A percentile compares a stretch with the other conserved stretches of the same genome.
These are phyloP conservation scores for Diaporthe caulivora DNA, from an alignment of 2,329 filamentous ascomycete species.

Conservation along the genomic window DNA sequence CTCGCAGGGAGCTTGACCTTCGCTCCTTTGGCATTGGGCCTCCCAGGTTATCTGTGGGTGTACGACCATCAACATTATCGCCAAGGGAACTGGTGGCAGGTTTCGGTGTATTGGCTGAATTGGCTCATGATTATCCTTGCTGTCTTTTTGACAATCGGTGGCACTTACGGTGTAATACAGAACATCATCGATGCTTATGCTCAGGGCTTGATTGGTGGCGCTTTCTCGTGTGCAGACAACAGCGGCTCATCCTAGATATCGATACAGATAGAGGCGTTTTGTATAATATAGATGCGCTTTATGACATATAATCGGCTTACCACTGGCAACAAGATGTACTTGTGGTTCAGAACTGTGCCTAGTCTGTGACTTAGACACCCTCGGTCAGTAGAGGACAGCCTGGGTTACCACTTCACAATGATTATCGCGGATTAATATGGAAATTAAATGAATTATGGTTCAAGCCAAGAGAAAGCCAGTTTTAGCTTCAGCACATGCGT, in stretches of 20 bases:
- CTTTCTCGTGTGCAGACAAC: conserved; percentile 39
- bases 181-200: conserved; percentile 37
- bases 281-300: background rate
- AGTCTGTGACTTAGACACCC: no score
- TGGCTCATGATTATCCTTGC: conserved; percentile 35
- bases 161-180: conserved; percentile 37
- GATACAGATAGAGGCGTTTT: background rate
- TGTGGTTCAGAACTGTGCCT: no score
- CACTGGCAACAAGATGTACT: no score
- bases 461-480: no score
- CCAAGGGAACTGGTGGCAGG: conserved; percentile 10
- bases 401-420: no score
- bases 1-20: conserved; percentile 39
- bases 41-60: conserved; percentile 35
- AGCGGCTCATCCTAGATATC: conserved; percentile 21
- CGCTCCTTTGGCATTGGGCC: conserved; percentile 32
- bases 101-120: conserved; percentile 31
- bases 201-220: conserved; percentile 32
- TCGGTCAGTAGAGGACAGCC: no score
- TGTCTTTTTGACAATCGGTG: conserved; percentile 37
- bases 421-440: no score
- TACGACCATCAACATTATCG: conserved; percentile 35
- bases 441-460: no score
- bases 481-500: no score
- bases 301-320: background rate